Base-by-base conservation (phyloP, 2,329 filamentous ascomycete genomes). In the Rhinocladiella similis region DNA sequence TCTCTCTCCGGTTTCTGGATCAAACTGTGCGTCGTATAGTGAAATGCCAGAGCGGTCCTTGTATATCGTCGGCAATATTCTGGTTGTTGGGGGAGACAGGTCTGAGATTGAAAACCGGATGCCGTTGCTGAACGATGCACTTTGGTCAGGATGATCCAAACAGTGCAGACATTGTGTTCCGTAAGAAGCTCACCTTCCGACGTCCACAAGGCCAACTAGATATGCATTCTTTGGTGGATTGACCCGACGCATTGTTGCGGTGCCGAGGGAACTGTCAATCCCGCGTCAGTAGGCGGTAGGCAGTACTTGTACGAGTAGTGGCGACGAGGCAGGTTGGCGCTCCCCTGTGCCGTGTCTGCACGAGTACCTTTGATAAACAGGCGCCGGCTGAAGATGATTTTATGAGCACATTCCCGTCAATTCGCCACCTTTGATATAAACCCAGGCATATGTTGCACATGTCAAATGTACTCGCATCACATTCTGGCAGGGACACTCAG, bases 71-170 rank as follows among this genome's bases (percentile, higher is more conserved):
- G 82, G 85, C 41, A 96, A 80, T 22, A 91, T 83, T 25, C 91
- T 87, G 22, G 88, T 80, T 35, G 78, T 83, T 3, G 85, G 83
- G 20, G 88, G 86, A 4, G 86, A 82, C 14, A 95, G 80, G 63
- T 91, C 86, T 4, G 91, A 90, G 66, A 96, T 90, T 35, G 90
- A 93, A 77, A 96, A 96, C 53, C 92, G 90, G 66, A 96, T 92
- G 65, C 91, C 92, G 77, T 96, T 96, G 77, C 91, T 72, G 47
- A 39, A 25, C 36, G 45, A 39, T 5, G 25, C 19, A 35, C 16
- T 12, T 9, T 36, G 25, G 48, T 50, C 22, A 50, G 47, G 33
- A 13, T n/a, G 42, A n/a, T 22, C 29, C 33, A 13, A 27, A 27
- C 18, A 51, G n/a, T 12, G 4, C 39, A 35, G 42, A 45, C 16